These are phyloP conservation scores for Fusarium sp. DNA, from an alignment of 2,329 filamentous ascomycete species.

Conservation along the genomic window DNA sequence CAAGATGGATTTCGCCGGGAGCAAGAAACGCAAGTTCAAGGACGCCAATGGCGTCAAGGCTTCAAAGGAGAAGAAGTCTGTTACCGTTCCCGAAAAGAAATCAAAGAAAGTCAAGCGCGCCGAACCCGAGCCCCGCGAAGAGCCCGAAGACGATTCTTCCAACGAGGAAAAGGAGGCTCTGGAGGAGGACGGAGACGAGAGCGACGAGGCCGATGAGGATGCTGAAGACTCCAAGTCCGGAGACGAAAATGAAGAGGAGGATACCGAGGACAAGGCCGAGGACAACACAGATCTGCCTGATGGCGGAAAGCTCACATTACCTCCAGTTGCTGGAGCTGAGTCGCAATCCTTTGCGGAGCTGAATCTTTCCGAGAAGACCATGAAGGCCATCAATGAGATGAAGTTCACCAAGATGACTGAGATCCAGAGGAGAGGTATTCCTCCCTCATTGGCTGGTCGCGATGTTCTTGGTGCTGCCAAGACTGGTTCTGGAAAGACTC, in stretches of 20 bases:
- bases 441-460: conserved; percentile 85
- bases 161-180: conserved; percentile 44
- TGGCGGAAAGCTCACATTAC: conserved; percentile 58
- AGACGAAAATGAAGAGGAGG: conserved; percentile 41
- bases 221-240: conserved; percentile 45
- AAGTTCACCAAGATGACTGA: conserved; percentile 95
- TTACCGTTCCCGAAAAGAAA: conserved; percentile 47
- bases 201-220: conserved; percentile 45
- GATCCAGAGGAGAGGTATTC: conserved; percentile 88
- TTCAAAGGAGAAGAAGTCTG: conserved; percentile 36
- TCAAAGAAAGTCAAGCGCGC: conserved; percentile 55
- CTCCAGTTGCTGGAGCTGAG: conserved; percentile 63
- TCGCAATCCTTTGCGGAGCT: conserved; percentile 82
- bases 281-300: conserved; percentile 50
- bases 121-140: conserved; percentile 43
- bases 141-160: conserved; percentile 39
- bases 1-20: conserved; percentile 49
- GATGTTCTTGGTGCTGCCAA: conserved; percentile 96
- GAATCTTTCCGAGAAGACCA: conserved; percentile 86
- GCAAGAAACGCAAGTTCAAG: conserved; percentile 58
- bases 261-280: conserved; percentile 38
- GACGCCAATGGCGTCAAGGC: conserved; percentile 47
- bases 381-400: conserved; percentile 90
- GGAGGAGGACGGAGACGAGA: conserved; percentile 39
- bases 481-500: conserved; percentile 94